Evolutionary conservation across 2,329 filamentous ascomycete species (phyloP), one percentile per base, ranked within the genome.

Genomic region (Venturia carpophila): DNA sequence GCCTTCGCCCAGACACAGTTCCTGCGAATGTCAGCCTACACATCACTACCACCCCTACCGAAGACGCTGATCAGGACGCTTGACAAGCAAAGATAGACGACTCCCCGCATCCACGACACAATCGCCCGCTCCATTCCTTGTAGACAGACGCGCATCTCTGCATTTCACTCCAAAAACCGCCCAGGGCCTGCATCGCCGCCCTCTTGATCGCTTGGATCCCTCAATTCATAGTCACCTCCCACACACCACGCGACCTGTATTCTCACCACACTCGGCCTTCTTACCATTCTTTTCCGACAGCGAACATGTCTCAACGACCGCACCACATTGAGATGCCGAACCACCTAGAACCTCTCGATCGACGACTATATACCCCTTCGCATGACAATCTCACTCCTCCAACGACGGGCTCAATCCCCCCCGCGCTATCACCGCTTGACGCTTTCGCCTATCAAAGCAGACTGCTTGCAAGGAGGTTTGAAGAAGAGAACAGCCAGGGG

Each of bases 391-490:
- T 81, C 30, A 79, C 79, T 60, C 80, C 79, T 66, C 79, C 80
- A 49, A 77, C 78, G 65, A 73, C 76, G n/a, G 80, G 79, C 74
- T 76, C 86, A 70, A 84, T 89, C 0, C 93, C 94, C 24, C 94
- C 94, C 5, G 90, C 94, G 63, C 82, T 97, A 65, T 97, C 94
- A 9, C 94, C 94, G 13, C 84, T 99, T 69, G 94, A 99, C 81
- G 93, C 93, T 60, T 95, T 99, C 74, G 93, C 93, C 27, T 83
- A 93, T 68, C 93, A 97, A 73, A 95, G 92, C 71, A 88, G 93
- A 66, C 79, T 95, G 70, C 83, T 99, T 63, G 92, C 92, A 47
- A 90, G 86, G 77, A 89, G 96, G 76, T 85, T 99, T 67, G 88
- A 96, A 75, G 88, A 94, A 68, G 84, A 85, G 71, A 76, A 77